Percentiles rank a stretch among this genome's conserved stretches.
Evolutionary conservation across 306 rosid genomes (phyloP).

Genomic region (Sicyos baderoa): DNA sequence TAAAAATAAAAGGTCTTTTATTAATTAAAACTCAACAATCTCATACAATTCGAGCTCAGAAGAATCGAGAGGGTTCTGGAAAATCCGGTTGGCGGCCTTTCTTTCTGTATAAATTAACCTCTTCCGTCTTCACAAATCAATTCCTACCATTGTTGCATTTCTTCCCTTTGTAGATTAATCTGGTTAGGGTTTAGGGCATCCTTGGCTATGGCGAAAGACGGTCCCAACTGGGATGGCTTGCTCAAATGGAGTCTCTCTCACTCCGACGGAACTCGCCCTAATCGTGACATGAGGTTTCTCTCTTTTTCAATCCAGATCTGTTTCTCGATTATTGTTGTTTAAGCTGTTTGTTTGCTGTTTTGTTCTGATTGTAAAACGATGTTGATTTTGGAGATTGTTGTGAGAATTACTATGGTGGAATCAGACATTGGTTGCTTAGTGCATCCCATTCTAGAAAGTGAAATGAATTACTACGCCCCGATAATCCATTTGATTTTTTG

Average conservation of each 20-base stretch:
- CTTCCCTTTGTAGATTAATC: background rate
- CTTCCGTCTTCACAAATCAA: no score
- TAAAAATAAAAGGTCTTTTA: constrained; percentile 21
- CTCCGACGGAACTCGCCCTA: constrained; percentile 65
- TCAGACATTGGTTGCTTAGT: no score
- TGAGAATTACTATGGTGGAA: background rate
- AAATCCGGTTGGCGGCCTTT: no score
- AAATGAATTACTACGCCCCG: no score
- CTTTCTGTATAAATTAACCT: no score
- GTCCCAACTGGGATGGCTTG: constrained; percentile 84
- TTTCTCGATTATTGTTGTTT: background rate
- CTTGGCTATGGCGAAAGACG: constrained; percentile 56
- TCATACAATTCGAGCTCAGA: no score
- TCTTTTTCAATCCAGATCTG: background rate
- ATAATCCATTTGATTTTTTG: no score
- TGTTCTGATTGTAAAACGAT: background rate
- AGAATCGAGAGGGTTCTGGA: no score
- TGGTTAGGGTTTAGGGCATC: background rate
- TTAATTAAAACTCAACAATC: no score
- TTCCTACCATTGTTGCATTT: background rate
- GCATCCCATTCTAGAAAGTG: no score
- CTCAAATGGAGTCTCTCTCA: constrained; percentile 79
- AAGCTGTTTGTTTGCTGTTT: background rate
- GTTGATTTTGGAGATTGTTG: background rate
- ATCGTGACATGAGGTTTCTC: constrained; percentile 48